Conservation (phyloP, 805 yeast genomes). For the Millerozyma miso region DNA sequence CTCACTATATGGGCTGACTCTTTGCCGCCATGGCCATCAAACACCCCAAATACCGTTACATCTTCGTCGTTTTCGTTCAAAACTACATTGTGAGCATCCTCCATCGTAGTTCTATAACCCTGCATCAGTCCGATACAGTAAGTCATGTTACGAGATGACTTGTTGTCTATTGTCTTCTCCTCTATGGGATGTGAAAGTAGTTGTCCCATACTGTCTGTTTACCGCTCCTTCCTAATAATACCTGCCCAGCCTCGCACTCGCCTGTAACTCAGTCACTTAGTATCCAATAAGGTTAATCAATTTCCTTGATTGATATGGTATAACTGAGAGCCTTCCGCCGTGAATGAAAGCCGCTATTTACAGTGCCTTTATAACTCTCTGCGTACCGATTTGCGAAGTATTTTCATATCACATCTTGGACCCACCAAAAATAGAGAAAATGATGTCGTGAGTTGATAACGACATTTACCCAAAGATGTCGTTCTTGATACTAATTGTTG, state of each 20-base stretch:
- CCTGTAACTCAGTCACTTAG: neutral
- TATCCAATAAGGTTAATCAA: no score
- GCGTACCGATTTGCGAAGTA: neutral
- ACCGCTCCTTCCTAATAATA: neutral
- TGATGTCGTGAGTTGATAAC: neutral
- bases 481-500: neutral
- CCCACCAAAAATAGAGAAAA: neutral
- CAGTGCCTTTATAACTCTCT: neutral
- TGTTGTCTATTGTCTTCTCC: conserved; percentile 55
- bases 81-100: conserved; percentile 63
- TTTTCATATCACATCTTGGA: neutral
- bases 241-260: neutral
- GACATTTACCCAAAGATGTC: conserved; percentile 3
- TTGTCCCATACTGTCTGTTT: conserved; percentile 54
- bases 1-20: conserved; percentile 54
- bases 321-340: neutral
- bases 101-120: conserved; percentile 71
- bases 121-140: conserved; percentile 74
- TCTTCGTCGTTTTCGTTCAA: conserved; percentile 38
- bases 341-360: neutral
- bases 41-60: conserved; percentile 59
- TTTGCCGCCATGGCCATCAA: conserved; percentile 82
- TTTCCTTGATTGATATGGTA: neutral
- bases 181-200: conserved; percentile 70
- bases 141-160: conserved; percentile 42